Evolutionary conservation across 1,139 yeast genomes (phyloP).

Genomic region (Suhomyces bokatorum): DNA sequence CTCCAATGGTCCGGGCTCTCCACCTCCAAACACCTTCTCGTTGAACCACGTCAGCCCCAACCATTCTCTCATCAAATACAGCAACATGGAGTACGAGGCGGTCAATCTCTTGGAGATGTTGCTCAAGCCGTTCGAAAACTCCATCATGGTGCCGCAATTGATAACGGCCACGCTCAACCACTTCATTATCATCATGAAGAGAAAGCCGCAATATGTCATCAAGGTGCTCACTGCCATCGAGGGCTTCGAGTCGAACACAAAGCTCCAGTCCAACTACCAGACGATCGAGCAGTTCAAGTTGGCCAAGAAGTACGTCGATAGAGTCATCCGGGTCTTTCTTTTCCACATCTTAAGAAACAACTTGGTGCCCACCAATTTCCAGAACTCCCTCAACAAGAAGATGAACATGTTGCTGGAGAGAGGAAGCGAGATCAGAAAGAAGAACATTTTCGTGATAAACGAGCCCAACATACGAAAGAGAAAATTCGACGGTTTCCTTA

Average conservation of each 20-base stretch:
- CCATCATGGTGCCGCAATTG: constrained; percentile 55
- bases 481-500: constrained; percentile 37
- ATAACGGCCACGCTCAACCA: constrained; percentile 57
- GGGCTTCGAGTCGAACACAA: constrained; percentile 37
- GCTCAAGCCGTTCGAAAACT: constrained; percentile 54
- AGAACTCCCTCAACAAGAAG: constrained; percentile 31
- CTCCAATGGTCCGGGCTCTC: constrained; percentile 12
- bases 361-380: constrained; percentile 35
- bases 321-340: constrained; percentile 39
- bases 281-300: constrained; percentile 45
- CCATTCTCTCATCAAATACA: constrained; percentile 66
- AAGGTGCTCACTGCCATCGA: constrained; percentile 41
- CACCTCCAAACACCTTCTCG: constrained; percentile 42
- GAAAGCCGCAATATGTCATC: constrained; percentile 55
- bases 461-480: constrained; percentile 39
- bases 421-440: constrained; percentile 46
- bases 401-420: constrained; percentile 32
- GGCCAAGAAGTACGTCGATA: constrained; percentile 43
- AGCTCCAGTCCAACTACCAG: constrained; percentile 48
- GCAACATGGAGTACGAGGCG: constrained; percentile 68
- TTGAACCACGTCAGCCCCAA: constrained; percentile 57
- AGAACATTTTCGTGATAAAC: constrained; percentile 34
- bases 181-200: constrained; percentile 52
- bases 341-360: constrained; percentile 37
- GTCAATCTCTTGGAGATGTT: constrained; percentile 66